These are phyloP conservation scores for Toxicodendron radicans DNA, from an alignment of 345 rosid species.

Conservation along the genomic window DNA sequence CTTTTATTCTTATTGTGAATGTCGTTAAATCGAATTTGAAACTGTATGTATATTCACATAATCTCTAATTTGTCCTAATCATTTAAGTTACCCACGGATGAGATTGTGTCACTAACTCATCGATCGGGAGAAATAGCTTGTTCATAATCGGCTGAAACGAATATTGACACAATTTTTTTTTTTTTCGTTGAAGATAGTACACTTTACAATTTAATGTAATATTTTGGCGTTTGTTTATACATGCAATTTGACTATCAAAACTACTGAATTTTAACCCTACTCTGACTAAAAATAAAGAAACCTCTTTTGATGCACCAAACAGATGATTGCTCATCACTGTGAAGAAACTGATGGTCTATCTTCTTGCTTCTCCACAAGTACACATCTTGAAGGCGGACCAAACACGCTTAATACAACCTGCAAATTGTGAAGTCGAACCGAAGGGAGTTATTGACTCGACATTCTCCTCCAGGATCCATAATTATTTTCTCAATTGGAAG, in stretches of 20 bases:
- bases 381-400: slow-evolving; percentile 87
- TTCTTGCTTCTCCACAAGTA: slow-evolving; percentile 60
- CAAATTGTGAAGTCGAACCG: slow-evolving; percentile 9
- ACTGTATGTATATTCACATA: too few species aligned
- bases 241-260: slow-evolving; percentile 12
- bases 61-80: too few species aligned
- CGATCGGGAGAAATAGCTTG: too few species aligned
- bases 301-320: neutral
- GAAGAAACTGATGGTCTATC: slow-evolving; percentile 65
- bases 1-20: too few species aligned
- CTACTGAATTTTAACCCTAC: slow-evolving; percentile 12
- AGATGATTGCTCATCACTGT: slow-evolving; percentile 32
- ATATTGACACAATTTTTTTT: neutral
- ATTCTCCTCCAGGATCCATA: neutral
- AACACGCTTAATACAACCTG: slow-evolving; percentile 93
- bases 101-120: too few species aligned
- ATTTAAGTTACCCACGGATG: too few species aligned
- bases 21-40: too few species aligned
- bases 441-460: neutral
- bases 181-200: neutral
- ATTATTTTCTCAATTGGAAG: neutral
- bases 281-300: neutral
- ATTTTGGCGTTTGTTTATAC: slow-evolving; percentile 13
- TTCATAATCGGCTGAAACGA: neutral
- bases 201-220: slow-evolving; percentile 24